Evolutionary conservation across 176 grass and related monocot genomes (phyloP), one percentile per base, ranked within the genome.

Genomic region (Carex cristatella): DNA sequence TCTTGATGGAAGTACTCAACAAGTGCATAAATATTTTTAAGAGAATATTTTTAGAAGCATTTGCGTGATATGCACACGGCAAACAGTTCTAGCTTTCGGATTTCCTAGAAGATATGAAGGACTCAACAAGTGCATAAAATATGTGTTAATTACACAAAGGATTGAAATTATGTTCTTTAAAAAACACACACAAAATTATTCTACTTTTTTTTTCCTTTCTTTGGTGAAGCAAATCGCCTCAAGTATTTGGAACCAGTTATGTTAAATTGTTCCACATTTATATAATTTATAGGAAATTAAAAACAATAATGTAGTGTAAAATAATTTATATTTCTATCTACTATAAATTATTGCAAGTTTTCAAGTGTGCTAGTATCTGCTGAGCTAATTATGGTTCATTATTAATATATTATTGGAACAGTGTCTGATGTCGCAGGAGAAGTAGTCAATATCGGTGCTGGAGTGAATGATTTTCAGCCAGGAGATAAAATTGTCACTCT

Each of bases 401-500:
- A n/a, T 31, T 32, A 60, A 27, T 10, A 33, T 71, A 9, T 23
- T 7, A 61, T 32, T 78, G 18, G 2, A 83, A 84, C 75, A 92
- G 92, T 81, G 27, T 81, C 85, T 84, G 90, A 97, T 70, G 86
- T 92, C n/a, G 86, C 91, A 4, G 94, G 94, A 89, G 65, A 84
- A n/a, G 83, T 97, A 28, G 88, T 85, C 49, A 80, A 37, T 44
- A 80, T 94, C 65, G 90, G 92, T 61, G 70, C 92, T n/a, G 88
- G 90, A 56, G 81, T 91, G 2, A 31, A 80, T 15, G 82, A 49
- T 48, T 85, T 97, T 46, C 27, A 86, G 10, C 48, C 37, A 38
- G 94, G 94, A 32, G 94, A 97, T 71, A 85, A 92, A 85, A 90
- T 94, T 48, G 62, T 94, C 38, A 66, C 88, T 35, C 77, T 87